Base-by-base conservation (phyloP, 768 basidiomycete genomes). In the Collybiopsis confluens region DNA sequence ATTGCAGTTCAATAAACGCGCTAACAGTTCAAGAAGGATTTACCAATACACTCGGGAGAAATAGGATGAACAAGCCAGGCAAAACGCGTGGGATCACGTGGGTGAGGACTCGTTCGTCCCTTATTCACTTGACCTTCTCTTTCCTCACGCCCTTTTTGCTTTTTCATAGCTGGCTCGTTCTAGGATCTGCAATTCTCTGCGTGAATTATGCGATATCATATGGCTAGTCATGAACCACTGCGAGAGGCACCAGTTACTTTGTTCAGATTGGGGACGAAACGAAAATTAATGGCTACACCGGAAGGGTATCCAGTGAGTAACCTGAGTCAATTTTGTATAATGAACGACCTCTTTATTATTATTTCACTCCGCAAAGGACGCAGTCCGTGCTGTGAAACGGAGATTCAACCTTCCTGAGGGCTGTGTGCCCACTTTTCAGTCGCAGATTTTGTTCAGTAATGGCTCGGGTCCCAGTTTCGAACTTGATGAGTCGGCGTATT, bases 201-300 rank as follows among this genome's bases (percentile, higher is more conserved):
- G 3, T 48, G 20, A 4, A 48, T 8, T 18, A 47, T 48, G 47
- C 47, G 35, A 16, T n/a, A 36, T 8, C 30, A 37, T 23, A 11
- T 20, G 3, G 3, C 9, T 23, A 24, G 13, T 27, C 21, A 48
- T 37, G 35, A 2, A n/a, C 46, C 46, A 2, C 23, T 23, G 7
- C 4, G 16, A 30, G 40, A 52, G 15, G 50, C 42, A 15, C 50
- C 50, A 16, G 37, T 40, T 10, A 41, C 21, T 2, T 27, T 52
- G 1, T 42, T 52, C 24, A 26, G 20, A 7, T 10, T 41, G 4
- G 50, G 50, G 13, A 33, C 20, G 36, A 52, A 52, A 42, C 15
- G 50, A 41, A 52, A 52, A 28, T 41, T 52, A 15, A 28, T 52
- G 8, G 38, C 50, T 18, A 52, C 38, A 8, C 50, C 50, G 1